These are phyloP conservation scores for Cardamine occulta DNA, from an alignment of 345 rosid genomes.

Conservation along the genomic window DNA sequence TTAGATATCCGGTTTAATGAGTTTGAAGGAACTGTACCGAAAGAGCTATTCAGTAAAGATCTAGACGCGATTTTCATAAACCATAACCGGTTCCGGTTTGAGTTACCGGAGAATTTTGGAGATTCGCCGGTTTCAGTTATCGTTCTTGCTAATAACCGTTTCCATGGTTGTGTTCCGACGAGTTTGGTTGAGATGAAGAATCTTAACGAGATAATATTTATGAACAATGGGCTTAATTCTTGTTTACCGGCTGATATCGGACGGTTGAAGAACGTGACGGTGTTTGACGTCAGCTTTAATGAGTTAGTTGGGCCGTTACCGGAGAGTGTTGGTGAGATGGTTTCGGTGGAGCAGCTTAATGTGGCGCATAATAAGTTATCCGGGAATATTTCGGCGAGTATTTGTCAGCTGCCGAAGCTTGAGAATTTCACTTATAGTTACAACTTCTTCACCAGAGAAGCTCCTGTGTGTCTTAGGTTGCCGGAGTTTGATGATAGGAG, in stretches of 20 bases:
- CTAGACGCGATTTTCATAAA: constrained; percentile 75
- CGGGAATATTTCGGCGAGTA: constrained; percentile 59
- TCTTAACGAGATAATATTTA: constrained; percentile 63
- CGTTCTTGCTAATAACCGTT: constrained; percentile 70
- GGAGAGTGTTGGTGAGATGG: constrained; percentile 55
- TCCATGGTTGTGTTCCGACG: constrained; percentile 74
- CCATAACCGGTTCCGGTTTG: constrained; percentile 65
- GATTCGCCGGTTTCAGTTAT: constrained; percentile 81
- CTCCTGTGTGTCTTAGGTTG: constrained; percentile 59
- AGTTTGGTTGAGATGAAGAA: constrained; percentile 72
- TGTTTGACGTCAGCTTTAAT: constrained; percentile 67
- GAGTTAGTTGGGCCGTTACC: constrained; percentile 69
- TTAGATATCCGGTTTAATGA: constrained; percentile 78
- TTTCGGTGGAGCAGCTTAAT: constrained; percentile 69
- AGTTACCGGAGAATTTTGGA: constrained; percentile 69
- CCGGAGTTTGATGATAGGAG: constrained; percentile 56
- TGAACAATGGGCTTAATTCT: constrained; percentile 67
- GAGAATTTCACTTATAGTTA: constrained; percentile 67
- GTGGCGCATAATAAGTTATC: constrained; percentile 73
- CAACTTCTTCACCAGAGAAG: constrained; percentile 76
- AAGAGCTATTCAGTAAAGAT: constrained; percentile 62
- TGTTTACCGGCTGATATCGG: constrained; percentile 72
- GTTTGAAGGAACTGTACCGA: constrained; percentile 74
- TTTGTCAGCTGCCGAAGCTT: constrained; percentile 66
- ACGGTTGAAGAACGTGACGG: constrained; percentile 58